Evolutionary conservation across 495 filamentous ascomycete genomes (phyloP).

Genomic region (Neurospora sublineolata): DNA sequence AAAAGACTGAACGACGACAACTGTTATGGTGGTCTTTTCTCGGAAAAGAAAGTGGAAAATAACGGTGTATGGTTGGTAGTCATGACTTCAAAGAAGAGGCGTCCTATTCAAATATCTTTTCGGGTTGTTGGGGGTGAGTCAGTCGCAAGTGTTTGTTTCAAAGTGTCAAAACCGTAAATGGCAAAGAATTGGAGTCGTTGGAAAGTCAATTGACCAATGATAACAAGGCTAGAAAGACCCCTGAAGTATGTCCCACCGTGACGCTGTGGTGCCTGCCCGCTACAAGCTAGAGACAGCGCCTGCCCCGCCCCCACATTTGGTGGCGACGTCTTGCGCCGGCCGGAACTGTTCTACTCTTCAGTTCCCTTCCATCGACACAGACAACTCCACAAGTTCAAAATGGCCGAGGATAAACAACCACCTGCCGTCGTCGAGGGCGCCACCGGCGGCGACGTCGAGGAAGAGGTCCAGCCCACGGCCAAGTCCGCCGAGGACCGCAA

Average conservation of each 20-base stretch:
- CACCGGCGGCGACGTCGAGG: constrained; percentile 50
- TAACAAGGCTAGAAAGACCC: neutral
- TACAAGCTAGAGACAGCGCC: neutral
- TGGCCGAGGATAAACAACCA: constrained; percentile 52
- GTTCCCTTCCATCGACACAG: neutral
- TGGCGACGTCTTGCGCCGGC: neutral
- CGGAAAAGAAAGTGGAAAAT: neutral
- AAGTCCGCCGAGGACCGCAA: constrained; percentile 78
- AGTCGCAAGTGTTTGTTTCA: neutral
- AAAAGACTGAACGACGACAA: neutral
- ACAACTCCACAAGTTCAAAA: constrained; percentile 13
- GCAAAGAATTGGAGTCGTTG: neutral
- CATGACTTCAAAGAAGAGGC: neutral
- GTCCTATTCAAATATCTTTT: neutral
- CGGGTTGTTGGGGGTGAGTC: neutral
- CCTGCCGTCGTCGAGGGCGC: constrained; percentile 44
- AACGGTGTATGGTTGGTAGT: neutral
- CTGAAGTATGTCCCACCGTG: neutral
- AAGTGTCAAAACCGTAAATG: neutral
- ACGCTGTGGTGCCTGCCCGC: neutral
- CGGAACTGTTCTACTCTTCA: neutral
- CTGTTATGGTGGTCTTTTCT: neutral
- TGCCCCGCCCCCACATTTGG: neutral
- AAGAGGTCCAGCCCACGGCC: constrained; percentile 50
- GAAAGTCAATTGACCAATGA: neutral